Evolutionary conservation across 2,329 filamentous ascomycete species (phyloP), one percentile per base, ranked within the genome.

Genomic region (Fusarium pseudoanthophilum): DNA sequence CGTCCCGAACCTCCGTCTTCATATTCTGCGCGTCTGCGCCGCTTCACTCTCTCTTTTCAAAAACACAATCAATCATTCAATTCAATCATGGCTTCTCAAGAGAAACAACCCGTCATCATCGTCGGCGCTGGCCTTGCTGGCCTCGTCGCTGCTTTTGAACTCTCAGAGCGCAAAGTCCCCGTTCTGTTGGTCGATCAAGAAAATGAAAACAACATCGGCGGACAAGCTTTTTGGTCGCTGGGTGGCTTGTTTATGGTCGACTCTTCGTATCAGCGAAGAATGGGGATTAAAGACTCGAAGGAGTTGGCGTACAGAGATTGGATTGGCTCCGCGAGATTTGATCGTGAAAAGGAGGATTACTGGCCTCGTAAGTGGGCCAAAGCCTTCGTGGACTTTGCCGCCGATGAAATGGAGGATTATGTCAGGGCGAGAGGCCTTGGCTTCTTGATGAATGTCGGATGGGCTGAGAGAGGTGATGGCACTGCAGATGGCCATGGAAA

Each of bases 151-250:
- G 88, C 88, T 48, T 88, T 85, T 72, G 88, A 90, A 80, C 85
- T 90, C 11, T 82, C 85, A 20, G 81, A 85, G 75, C 86, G 83
- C 66, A 81, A 83, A 57, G 81, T 90, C n/a, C 85, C 84, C 5
- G 83, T 83, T 40, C 66, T 90, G 55, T 79, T 90, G 46, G 59
- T 91, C 57, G 89, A 91, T 79, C 89, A 91, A 76, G 89, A 91
- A 77, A 87, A 87, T 65, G 84, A 82, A 36, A 79, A 83, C 69
- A 90, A 85, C 73, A 82, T 91, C 15, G 89, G 89, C 66, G 89
- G 89, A 5, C 89, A 91, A 79, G 89, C 89, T 11, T 91, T 90
- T 77, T 91, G 89, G 88, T 91, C 89, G 7, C 85, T 91, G 2
- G 89, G 89, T 39, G 89, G 89, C 40, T 78, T 91, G 32, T 91